Evolutionary conservation across 2,329 filamentous ascomycete species (phyloP).

Genomic region (Pyricularia grisea): DNA sequence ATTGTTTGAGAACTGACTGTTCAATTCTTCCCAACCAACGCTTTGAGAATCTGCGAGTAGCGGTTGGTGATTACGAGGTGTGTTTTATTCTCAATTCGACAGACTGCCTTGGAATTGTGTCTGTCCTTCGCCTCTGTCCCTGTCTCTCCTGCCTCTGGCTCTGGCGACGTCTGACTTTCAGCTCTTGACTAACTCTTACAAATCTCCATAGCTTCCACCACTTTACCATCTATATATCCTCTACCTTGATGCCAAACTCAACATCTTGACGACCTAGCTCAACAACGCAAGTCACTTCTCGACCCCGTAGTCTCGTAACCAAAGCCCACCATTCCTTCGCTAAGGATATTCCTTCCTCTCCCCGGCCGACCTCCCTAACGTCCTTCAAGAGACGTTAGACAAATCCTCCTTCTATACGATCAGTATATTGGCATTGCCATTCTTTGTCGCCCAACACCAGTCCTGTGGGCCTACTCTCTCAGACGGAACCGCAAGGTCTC

Average conservation of each 20-base stretch:
- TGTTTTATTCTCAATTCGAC: neutral
- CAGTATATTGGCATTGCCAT: neutral
- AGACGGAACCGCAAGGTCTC: constrained; percentile 84
- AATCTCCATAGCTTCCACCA: neutral
- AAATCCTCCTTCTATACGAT: constrained; percentile 17
- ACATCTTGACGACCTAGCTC: neutral
- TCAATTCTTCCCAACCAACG: neutral
- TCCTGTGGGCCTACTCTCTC: constrained; percentile 96
- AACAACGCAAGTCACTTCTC: neutral
- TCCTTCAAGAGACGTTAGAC: constrained; percentile 58
- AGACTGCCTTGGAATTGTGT: neutral
- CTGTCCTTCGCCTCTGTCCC: neutral
- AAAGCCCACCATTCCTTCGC: constrained; percentile 78
- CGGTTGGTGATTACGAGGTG: neutral
- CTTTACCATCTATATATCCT: neutral
- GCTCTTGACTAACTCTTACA: neutral
- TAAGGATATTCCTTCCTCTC: constrained; percentile 72
- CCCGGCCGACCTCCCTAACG: constrained; percentile 89
- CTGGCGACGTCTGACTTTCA: neutral
- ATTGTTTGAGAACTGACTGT: neutral
- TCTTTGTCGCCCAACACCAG: constrained; percentile 38
- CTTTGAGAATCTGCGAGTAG: neutral
- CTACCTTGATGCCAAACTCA: neutral
- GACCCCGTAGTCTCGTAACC: neutral
- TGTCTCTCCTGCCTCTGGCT: too few relatives aligned